phyloP scores from a whole-genome alignment of 768 basidiomycete genomes.

The Phaeotremella skinneri region DNA sequence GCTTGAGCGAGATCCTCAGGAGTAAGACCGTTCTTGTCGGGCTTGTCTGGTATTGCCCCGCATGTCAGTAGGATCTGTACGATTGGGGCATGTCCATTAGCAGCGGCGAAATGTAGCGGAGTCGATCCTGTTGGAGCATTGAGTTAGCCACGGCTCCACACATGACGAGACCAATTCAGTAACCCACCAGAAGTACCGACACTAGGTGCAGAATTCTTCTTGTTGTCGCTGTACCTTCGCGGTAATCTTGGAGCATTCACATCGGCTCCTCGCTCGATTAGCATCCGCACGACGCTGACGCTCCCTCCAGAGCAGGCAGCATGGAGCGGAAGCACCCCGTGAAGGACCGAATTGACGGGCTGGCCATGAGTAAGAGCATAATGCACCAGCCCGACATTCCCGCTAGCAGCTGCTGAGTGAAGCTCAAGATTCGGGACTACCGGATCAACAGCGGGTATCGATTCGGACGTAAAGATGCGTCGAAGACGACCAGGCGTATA shows the following conservation, averaged over 20 bases:
- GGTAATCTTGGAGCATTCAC: conserved; percentile 82
- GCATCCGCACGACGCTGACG: conserved; percentile 77
- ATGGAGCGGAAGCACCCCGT: conserved; percentile 94
- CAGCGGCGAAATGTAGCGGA: conserved; percentile 93
- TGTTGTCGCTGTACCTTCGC: conserved; percentile 53
- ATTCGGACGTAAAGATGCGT: background rate
- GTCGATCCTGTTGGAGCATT: conserved; percentile 64
- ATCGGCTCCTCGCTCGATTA: conserved; percentile 94
- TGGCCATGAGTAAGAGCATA: conserved; percentile 85
- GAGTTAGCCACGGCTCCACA: conserved; percentile 6
- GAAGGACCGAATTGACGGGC: conserved; percentile 91
- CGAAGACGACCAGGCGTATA: conserved; percentile 11
- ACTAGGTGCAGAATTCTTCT: conserved; percentile 45
- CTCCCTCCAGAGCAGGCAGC: conserved; percentile 90
- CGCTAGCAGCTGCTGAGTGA: conserved; percentile 57
- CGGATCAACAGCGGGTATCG: background rate
- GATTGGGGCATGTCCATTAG: conserved; percentile 81
- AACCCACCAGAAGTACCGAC: conserved; percentile 51
- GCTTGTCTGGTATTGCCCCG: conserved; percentile 74
- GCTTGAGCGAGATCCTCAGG: conserved; percentile 78
- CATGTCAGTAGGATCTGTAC: conserved; percentile 75
- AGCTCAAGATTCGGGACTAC: conserved; percentile 54
- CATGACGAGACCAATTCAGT: background rate
- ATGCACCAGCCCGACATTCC: conserved; percentile 65
- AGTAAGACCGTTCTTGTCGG: conserved; percentile 89